Conservation (phyloP, 345 rosid genomes). For the rapeseed (Brassica napus) region DNA sequence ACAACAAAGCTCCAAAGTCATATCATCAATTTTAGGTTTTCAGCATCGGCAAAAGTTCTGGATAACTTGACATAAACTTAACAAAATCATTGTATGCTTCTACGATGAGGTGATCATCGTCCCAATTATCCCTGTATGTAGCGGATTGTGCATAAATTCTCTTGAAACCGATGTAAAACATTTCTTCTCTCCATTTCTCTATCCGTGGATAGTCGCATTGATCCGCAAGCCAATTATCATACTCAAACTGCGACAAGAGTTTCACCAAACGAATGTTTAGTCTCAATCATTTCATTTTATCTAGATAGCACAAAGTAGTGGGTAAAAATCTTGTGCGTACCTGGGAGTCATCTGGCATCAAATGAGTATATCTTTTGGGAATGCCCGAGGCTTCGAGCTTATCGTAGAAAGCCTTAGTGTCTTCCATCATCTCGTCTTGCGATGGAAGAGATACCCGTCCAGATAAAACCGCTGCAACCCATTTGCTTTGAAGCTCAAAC, state of each 20-base stretch:
- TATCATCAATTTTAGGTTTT: slow-evolving; percentile 25
- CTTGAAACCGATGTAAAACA: slow-evolving; percentile 39
- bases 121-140: slow-evolving; percentile 66
- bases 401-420: slow-evolving; percentile 53
- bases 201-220: slow-evolving; percentile 41
- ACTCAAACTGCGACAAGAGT: slow-evolving; percentile 48
- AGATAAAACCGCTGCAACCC: slow-evolving; percentile 40
- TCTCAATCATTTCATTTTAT: neutral
- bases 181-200: slow-evolving; percentile 65
- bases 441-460: slow-evolving; percentile 37
- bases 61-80: slow-evolving; percentile 36
- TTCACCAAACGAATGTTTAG: neutral
- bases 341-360: slow-evolving; percentile 42
- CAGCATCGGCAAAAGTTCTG: slow-evolving; percentile 36
- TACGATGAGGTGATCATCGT: slow-evolving; percentile 51
- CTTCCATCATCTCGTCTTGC: slow-evolving; percentile 42
- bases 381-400: slow-evolving; percentile 57
- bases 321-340: neutral
- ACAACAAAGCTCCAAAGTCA: slow-evolving; percentile 2
- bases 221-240: slow-evolving; percentile 59
- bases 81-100: slow-evolving; percentile 57
- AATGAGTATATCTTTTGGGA: slow-evolving; percentile 74
- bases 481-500: slow-evolving; percentile 45
- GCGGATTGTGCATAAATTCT: slow-evolving; percentile 37
- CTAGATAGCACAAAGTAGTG: neutral